Percentiles rank a stretch among this genome's conserved stretches.
These are phyloP conservation scores for Termitomyces titanicus DNA, from an alignment of 768 basidiomycete genomes.

Conservation along the genomic window DNA sequence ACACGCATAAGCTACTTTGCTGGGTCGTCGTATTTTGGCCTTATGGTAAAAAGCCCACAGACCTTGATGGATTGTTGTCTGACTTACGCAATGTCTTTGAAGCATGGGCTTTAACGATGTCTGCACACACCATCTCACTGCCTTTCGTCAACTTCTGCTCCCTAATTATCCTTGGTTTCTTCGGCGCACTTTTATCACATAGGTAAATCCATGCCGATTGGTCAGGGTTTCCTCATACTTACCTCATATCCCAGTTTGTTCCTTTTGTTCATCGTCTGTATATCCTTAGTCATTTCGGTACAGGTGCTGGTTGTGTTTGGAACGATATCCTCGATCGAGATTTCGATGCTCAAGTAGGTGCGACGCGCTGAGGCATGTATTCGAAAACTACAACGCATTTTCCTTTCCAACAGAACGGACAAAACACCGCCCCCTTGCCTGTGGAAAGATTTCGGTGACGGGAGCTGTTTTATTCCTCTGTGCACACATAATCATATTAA, in stretches of 20 bases:
- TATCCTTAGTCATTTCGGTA: not conserved
- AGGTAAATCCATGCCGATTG: constrained; percentile 6
- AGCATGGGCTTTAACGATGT: constrained; percentile 16
- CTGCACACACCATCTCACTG: constrained; percentile 8
- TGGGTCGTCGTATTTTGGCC: constrained; percentile 16
- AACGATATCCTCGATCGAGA: constrained; percentile 18
- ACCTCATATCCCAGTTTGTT: not conserved
- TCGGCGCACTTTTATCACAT: constrained; percentile 11
- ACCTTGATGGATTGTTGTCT: not conserved
- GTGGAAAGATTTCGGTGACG: not conserved
- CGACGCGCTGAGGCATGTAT: not conserved
- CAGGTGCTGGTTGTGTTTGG: no score
- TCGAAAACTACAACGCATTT: not conserved
- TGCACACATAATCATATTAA: not conserved
- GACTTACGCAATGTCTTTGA: not conserved
- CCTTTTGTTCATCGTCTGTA: not conserved
- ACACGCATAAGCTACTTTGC: constrained; percentile 9
- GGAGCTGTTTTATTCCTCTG: constrained; percentile 1
- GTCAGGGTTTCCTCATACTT: not conserved
- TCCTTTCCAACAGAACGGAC: not conserved
- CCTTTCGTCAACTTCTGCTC: not conserved
- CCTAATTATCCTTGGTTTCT: constrained; percentile 7
- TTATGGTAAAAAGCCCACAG: constrained; percentile 4
- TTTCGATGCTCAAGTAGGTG: constrained; percentile 17
- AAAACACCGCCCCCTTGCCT: constrained; percentile 6